A percentile compares a stretch with the other conserved stretches of the same genome.
These are phyloP conservation scores for Pseudonitzschia delicatissima DNA, from an alignment of 108 stramenopile genomes.

Conservation along the genomic window DNA sequence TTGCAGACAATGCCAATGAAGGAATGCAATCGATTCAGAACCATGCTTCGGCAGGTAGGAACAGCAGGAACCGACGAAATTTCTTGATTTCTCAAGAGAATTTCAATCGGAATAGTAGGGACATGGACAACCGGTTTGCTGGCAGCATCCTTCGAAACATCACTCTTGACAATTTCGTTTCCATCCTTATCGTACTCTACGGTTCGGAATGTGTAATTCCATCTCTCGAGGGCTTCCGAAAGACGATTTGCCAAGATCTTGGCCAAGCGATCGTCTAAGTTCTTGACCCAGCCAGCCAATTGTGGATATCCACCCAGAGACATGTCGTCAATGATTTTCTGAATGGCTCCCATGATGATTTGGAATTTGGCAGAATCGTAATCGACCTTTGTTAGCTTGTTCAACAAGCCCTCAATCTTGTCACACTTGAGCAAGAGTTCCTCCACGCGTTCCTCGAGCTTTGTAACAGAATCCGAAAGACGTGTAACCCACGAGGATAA, in stretches of 20 bases:
- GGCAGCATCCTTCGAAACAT: constrained; percentile 3
- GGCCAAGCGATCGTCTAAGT: constrained; percentile 65
- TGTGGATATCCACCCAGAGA: constrained; percentile 78
- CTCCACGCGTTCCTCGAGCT: constrained; percentile 83
- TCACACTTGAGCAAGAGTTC: constrained; percentile 66
- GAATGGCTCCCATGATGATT: constrained; percentile 65
- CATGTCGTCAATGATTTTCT: constrained; percentile 91
- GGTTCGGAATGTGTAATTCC: constrained; percentile 52
- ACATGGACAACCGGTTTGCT: constrained; percentile 34
- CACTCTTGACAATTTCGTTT: constrained; percentile 18
- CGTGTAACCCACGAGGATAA: constrained; percentile 80
- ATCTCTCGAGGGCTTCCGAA: constrained; percentile 57
- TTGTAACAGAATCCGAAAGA: constrained; percentile 83
- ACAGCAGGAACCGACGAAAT: constrained; percentile 77
- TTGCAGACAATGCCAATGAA: constrained; percentile 81
- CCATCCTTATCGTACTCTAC: constrained; percentile 4
- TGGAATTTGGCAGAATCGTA: constrained; percentile 61
- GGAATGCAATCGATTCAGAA: constrained; percentile 76
- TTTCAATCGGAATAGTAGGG: constrained; percentile 66
- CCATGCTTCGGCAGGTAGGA: constrained; percentile 60
- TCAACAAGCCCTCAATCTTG: constrained; percentile 60
- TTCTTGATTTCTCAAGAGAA: constrained; percentile 79
- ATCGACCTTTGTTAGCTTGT: constrained; percentile 45
- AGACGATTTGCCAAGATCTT: constrained; percentile 63
- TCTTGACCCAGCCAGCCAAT: constrained; percentile 65